A percentile compares a stretch with the other conserved stretches of the same genome.
Conservation (phyloP, 2,329 filamentous ascomycete species). For the Cladorrhinum sp. region DNA sequence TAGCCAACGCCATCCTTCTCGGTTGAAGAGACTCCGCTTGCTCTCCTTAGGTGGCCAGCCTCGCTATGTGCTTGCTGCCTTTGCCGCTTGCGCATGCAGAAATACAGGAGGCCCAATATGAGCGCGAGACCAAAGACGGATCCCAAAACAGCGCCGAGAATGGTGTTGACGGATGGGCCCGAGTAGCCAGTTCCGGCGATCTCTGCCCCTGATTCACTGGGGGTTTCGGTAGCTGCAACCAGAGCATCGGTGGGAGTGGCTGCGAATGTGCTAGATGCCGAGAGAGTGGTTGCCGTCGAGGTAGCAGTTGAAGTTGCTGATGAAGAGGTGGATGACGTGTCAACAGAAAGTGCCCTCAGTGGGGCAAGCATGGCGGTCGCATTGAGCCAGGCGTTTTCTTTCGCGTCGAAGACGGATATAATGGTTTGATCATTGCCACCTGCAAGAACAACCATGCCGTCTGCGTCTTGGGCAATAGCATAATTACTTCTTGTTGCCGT, state of each 20-base stretch:
- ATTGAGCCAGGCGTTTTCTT: slow-evolving; percentile 75
- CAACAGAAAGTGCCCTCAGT: slow-evolving; percentile 38
- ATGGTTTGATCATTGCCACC: slow-evolving; percentile 67
- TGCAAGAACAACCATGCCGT: slow-evolving; percentile 72
- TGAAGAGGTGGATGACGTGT: slow-evolving; percentile 31
- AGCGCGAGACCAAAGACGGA: slow-evolving; percentile 72
- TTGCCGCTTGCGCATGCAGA: slow-evolving; percentile 61
- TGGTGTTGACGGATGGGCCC: slow-evolving; percentile 42
- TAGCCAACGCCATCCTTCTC: slow-evolving; percentile 57
- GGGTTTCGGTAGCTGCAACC: slow-evolving; percentile 27
- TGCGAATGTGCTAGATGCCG: slow-evolving; percentile 25
- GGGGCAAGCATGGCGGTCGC: slow-evolving; percentile 59
- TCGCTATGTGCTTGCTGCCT: slow-evolving; percentile 53
- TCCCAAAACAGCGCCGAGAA: slow-evolving; percentile 79
- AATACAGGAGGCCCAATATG: slow-evolving; percentile 68
- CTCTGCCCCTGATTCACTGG: slow-evolving; percentile 2
- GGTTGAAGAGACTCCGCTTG: slow-evolving; percentile 45
- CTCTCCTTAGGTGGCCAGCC: slow-evolving; percentile 42
- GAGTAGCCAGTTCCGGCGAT: slow-evolving; percentile 4
- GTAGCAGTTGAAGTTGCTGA: slow-evolving; percentile 30
- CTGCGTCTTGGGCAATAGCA: slow-evolving; percentile 64
- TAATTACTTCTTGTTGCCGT: slow-evolving; percentile 62
- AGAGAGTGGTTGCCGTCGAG: slow-evolving; percentile 33
- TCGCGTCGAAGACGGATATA: slow-evolving; percentile 73
- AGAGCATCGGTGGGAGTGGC: slow-evolving; percentile 26